Evolutionary conservation across 2,329 filamentous ascomycete species (phyloP).

Genomic region (Zymoseptoria crescenta): DNA sequence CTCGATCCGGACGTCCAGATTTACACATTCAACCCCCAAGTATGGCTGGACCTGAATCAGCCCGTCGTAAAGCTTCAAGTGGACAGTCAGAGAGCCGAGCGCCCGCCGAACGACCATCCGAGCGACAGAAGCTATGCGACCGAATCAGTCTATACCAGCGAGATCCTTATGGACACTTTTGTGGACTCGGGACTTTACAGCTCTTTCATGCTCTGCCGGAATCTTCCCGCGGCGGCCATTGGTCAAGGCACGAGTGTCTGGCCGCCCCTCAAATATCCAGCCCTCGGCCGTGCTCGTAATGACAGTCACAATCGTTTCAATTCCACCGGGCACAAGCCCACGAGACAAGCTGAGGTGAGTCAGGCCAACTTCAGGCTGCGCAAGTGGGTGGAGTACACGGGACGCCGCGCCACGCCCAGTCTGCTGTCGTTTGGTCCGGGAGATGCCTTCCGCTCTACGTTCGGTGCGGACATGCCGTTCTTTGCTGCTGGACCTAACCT

Average conservation of each 20-base stretch:
- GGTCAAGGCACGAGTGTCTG: constrained; percentile 47
- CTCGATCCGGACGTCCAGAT: constrained; percentile 49
- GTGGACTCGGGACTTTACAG: constrained; percentile 47
- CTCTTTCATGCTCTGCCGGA: constrained; percentile 59
- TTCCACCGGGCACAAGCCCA: constrained; percentile 43
- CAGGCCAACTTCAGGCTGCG: constrained; percentile 65
- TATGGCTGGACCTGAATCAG: constrained; percentile 66
- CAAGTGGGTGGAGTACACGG: constrained; percentile 63
- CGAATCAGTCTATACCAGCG: constrained; percentile 38
- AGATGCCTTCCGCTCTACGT: constrained; percentile 14
- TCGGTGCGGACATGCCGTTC: constrained; percentile 26
- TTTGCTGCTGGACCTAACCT: constrained; percentile 16
- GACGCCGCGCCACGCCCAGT: constrained; percentile 24
- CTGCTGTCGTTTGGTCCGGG: constrained; percentile 21
- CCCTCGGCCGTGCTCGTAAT: constrained; percentile 49
- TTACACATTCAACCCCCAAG: constrained; percentile 61
- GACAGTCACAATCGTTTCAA: constrained; percentile 39
- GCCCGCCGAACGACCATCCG: constrained; percentile 14
- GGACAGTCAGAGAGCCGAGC: constrained; percentile 17
- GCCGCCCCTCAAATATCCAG: constrained; percentile 67
- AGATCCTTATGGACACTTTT: constrained; percentile 43
- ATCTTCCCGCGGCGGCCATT: constrained; percentile 37
- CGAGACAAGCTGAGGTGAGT: constrained; percentile 52
- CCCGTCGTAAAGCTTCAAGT: constrained; percentile 48
- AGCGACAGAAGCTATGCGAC: constrained; percentile 13